Evolutionary conservation across 352 stramenopile genomes (phyloP).

Genomic region (Globisporangium cederbergense): DNA sequence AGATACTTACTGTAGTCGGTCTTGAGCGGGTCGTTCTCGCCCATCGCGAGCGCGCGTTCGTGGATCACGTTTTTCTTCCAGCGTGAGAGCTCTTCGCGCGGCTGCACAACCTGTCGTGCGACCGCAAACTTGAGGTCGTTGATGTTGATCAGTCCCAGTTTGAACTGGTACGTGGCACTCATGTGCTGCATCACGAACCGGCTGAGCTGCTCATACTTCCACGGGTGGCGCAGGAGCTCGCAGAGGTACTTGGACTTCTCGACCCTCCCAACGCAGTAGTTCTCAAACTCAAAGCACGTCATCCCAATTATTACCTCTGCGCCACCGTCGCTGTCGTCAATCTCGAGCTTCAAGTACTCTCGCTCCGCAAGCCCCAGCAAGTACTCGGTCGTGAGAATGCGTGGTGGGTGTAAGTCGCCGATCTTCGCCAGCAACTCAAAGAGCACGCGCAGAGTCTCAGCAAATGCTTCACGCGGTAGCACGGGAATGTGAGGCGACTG

Average conservation of each 20-base stretch:
- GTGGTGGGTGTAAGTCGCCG: constrained; percentile 49
- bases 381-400: constrained; percentile 33
- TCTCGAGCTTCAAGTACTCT: constrained; percentile 62
- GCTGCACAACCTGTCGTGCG: constrained; percentile 44
- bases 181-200: constrained; percentile 86
- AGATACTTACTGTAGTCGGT: constrained; percentile 92
- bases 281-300: constrained; percentile 78
- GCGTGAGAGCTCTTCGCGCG: constrained; percentile 50
- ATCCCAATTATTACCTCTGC: constrained; percentile 36
- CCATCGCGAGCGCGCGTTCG: constrained; percentile 86
- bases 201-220: constrained; percentile 78
- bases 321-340: constrained; percentile 6
- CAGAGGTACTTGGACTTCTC: constrained; percentile 69
- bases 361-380: constrained; percentile 44
- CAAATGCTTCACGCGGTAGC: constrained; percentile 38
- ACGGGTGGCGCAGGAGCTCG: constrained; percentile 55
- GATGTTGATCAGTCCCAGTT: constrained; percentile 83
- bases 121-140: constrained; percentile 87
- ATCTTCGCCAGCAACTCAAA: constrained; percentile 49
- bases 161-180: constrained; percentile 81
- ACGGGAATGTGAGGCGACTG: constrained; percentile 27
- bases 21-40: constrained; percentile 90
- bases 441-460: constrained; percentile 49
- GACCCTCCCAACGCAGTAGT: constrained; percentile 49
- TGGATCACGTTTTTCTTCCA: constrained; percentile 82